phyloP scores from a whole-genome alignment of 2,329 filamentous ascomycete species.

The Cyanodermella asteris region DNA sequence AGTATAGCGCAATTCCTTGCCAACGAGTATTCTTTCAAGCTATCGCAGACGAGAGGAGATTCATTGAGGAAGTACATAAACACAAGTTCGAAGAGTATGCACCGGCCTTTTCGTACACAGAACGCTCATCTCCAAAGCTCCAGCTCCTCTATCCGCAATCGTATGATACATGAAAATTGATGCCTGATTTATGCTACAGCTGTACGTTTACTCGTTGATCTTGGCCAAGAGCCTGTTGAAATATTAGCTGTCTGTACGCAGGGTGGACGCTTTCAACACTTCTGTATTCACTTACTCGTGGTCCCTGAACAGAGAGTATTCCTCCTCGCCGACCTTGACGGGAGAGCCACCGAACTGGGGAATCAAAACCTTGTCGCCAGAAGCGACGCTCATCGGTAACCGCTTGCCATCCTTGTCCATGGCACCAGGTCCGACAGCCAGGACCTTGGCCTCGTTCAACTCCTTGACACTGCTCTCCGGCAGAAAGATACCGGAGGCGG shows the following conservation, averaged over 20 bases:
- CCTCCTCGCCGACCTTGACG: constrained; percentile 93
- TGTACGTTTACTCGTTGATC: constrained; percentile 68
- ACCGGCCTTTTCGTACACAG: too few relatives aligned
- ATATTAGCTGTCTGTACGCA: too few relatives aligned
- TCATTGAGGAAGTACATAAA: too few relatives aligned
- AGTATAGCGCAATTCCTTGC: too few relatives aligned
- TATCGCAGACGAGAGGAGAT: too few relatives aligned
- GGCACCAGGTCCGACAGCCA: constrained; percentile 79
- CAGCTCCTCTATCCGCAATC: too few relatives aligned
- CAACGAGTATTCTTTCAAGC: too few relatives aligned
- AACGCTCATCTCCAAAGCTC: too few relatives aligned
- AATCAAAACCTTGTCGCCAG: constrained; percentile 86
- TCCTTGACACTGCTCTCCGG: constrained; percentile 95
- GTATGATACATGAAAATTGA: too few relatives aligned
- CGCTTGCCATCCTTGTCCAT: constrained; percentile 78
- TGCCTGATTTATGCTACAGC: neutral
- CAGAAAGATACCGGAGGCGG: constrained; percentile 89
- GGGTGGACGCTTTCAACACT: neutral
- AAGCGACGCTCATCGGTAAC: constrained; percentile 57
- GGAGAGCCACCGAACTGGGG: constrained; percentile 90
- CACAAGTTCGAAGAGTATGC: too few relatives aligned
- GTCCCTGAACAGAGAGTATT: constrained; percentile 90
- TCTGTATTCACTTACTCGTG: constrained; percentile 55
- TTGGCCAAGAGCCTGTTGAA: constrained; percentile 78
- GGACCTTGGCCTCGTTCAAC: constrained; percentile 88